phyloP scores from a whole-genome alignment of 352 stramenopile species.

The Globisporangium cederbergense region DNA sequence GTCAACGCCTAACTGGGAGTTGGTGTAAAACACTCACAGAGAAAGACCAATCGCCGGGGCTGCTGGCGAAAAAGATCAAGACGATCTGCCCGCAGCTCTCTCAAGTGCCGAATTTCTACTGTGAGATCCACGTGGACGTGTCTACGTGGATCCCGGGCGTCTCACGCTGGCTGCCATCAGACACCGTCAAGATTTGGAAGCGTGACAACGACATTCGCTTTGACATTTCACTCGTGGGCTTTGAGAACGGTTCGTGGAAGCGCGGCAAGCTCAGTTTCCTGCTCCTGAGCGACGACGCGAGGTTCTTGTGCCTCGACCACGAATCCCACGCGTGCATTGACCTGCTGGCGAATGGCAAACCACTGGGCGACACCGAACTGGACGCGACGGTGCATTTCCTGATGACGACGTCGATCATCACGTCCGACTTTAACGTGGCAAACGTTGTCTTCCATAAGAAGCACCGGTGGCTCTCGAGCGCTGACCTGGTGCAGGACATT shows the following conservation, averaged over 20 bases:
- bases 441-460: conserved; percentile 43
- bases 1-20: not conserved
- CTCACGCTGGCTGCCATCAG: conserved; percentile 63
- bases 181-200: conserved; percentile 81
- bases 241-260: conserved; percentile 58
- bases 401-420: conserved; percentile 55
- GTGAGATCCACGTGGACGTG: conserved; percentile 61
- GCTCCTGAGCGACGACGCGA: conserved; percentile 33
- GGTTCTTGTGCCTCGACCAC: conserved; percentile 60
- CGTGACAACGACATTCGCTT: conserved; percentile 51
- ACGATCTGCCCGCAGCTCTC: conserved; percentile 39
- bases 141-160: conserved; percentile 70
- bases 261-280: conserved; percentile 65
- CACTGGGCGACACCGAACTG: conserved; percentile 34
- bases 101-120: conserved; percentile 60
- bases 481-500: conserved; percentile 38
- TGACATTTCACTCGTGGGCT: conserved; percentile 64
- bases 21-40: conserved; percentile 22
- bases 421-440: conserved; percentile 42
- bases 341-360: conserved; percentile 27
- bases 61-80: conserved; percentile 52
- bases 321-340: conserved; percentile 42
- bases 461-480: conserved; percentile 42
- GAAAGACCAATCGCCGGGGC: conserved; percentile 51
- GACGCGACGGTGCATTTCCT: conserved; percentile 61